phyloP scores from a whole-genome alignment of 495 filamentous ascomycete species.

The Penicillium malachiteum region DNA sequence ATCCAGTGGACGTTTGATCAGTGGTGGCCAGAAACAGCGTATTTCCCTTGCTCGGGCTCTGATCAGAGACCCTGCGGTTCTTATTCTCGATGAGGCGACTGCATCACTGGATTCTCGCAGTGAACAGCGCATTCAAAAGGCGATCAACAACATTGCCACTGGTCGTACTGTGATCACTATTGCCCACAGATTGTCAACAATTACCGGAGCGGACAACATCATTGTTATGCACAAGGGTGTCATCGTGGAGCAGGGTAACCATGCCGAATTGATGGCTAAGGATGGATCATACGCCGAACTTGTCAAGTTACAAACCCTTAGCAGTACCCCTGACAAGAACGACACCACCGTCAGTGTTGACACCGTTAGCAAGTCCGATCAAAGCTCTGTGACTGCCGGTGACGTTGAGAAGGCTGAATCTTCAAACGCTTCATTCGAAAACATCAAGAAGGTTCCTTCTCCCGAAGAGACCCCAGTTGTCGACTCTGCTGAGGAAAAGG shows the following conservation, averaged over 20 bases:
- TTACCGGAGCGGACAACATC: conserved; percentile 64
- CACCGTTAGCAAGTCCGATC: conserved; percentile 26
- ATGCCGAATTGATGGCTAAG: conserved; percentile 39
- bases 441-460: conserved; percentile 17
- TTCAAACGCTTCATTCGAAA: conserved; percentile 13
- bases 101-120: conserved; percentile 53
- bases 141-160: conserved; percentile 45
- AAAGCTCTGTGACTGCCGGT: conserved; percentile 21
- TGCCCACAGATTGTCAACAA: conserved; percentile 48
- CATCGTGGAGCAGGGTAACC: conserved; percentile 56
- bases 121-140: conserved; percentile 52
- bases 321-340: conserved; percentile 22
- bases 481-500: conserved; percentile 5
- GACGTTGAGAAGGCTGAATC: conserved; percentile 24
- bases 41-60: conserved; percentile 69
- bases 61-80: conserved; percentile 74
- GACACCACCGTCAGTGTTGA: conserved; percentile 20
- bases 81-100: conserved; percentile 84
- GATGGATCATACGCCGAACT: conserved; percentile 48
- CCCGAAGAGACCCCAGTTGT: conserved; percentile 12
- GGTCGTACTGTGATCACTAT: conserved; percentile 50
- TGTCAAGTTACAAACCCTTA: conserved; percentile 41
- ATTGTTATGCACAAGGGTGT: conserved; percentile 57
- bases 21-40: conserved; percentile 64
- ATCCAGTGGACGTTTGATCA: conserved; percentile 56